Percentiles rank a stretch among this genome's conserved stretches.
Conservation (phyloP, 2,329 filamentous ascomycete species). For the Aphanoascus verrucosus region DNA sequence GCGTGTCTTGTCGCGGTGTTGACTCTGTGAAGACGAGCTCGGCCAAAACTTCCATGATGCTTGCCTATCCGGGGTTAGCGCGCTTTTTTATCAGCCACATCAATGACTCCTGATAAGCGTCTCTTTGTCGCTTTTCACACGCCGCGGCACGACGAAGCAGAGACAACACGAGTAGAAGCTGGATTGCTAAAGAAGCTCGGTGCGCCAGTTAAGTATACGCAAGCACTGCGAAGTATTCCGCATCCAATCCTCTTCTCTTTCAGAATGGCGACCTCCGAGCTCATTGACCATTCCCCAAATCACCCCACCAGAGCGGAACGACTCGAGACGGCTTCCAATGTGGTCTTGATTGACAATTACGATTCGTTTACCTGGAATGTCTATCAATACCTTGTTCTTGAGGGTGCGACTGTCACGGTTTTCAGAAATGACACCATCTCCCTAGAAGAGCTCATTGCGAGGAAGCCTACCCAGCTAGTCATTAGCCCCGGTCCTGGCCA, state of each 20-base stretch:
- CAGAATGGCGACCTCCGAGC: slow-evolving; percentile 1
- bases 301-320: slow-evolving; percentile 65
- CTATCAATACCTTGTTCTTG: slow-evolving; percentile 95
- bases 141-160: no score
- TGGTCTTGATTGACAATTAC: slow-evolving; percentile 96
- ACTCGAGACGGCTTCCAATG: slow-evolving; percentile 71
- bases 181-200: not conserved
- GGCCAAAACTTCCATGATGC: slow-evolving; percentile 14
- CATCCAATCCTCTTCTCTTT: not conserved
- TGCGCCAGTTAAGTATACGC: not conserved
- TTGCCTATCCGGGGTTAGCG: slow-evolving; percentile 30
- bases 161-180: not conserved
- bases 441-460: slow-evolving; percentile 68
- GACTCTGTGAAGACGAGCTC: slow-evolving; percentile 18
- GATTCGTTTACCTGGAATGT: slow-evolving; percentile 99
- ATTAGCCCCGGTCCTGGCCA: slow-evolving; percentile 93
- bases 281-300: slow-evolving; percentile 67
- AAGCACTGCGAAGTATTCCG: not conserved
- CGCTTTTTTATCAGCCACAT: not conserved
- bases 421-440: slow-evolving; percentile 87
- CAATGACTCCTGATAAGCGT: not conserved
- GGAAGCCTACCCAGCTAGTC: slow-evolving; percentile 85
- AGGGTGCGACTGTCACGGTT: slow-evolving; percentile 82
- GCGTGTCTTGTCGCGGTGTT: not conserved
- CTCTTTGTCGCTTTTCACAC: not conserved